These are phyloP conservation scores for Pyricularia sp. DNA, from an alignment of 2,329 filamentous ascomycete species.

Conservation along the genomic window DNA sequence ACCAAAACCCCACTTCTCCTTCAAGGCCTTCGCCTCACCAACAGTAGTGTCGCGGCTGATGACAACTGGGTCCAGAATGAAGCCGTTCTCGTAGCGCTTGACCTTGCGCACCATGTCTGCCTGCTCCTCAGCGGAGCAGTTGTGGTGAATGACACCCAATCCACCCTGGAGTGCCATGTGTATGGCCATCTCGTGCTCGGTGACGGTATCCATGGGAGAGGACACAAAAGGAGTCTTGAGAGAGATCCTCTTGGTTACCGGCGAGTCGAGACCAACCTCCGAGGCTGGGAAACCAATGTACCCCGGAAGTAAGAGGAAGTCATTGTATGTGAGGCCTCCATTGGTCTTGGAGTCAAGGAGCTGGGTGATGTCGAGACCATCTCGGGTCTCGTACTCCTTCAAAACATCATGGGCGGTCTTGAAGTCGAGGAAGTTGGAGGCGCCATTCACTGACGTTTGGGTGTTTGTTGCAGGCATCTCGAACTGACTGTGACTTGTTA, in stretches of 20 bases:
- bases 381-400: slow-evolving; percentile 67
- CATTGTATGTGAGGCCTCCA: slow-evolving; percentile 96
- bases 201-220: slow-evolving; percentile 99
- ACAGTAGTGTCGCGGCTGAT: slow-evolving; percentile 82
- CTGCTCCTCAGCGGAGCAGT: slow-evolving; percentile 95
- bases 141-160: slow-evolving; percentile 95
- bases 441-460: slow-evolving; percentile 38
- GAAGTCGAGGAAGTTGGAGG: slow-evolving; percentile 59
- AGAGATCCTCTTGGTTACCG: slow-evolving; percentile 88
- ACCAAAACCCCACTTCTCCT: slow-evolving; percentile 97
- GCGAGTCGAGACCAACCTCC: slow-evolving; percentile 78
- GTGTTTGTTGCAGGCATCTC: slow-evolving; percentile 66
- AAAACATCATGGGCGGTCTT: slow-evolving; percentile 70
- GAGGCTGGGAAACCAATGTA: slow-evolving; percentile 97
- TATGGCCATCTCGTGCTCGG: slow-evolving; percentile 98
- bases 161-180: slow-evolving; percentile 87
- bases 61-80: slow-evolving; percentile 93
- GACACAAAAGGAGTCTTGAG: slow-evolving; percentile 96
- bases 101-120: slow-evolving; percentile 99
- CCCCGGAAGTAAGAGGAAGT: slow-evolving; percentile 92
- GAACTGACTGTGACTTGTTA: slow-evolving; percentile 13
- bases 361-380: slow-evolving; percentile 81
- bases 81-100: slow-evolving; percentile 98
- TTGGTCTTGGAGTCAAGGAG: slow-evolving; percentile 86
- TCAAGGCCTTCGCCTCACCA: slow-evolving; percentile 80